Evolutionary conservation across 2,329 filamentous ascomycete species (phyloP).

Genomic region (Neopestalotiopsis clavispora): DNA sequence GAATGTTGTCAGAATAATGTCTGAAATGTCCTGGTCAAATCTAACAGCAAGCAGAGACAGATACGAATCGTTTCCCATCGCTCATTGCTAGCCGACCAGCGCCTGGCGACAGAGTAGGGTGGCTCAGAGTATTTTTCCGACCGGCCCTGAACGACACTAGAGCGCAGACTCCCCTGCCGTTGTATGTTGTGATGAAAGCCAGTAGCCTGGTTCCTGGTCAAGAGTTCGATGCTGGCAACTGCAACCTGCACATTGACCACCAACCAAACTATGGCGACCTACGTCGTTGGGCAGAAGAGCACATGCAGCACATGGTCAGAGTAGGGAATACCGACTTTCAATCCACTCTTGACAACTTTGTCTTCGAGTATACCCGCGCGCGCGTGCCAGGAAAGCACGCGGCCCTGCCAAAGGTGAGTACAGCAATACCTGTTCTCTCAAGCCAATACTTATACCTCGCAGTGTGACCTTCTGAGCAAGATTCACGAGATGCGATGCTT

Average conservation of each 20-base stretch:
- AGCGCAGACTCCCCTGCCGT: background rate
- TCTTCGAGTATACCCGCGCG: slow-evolving; percentile 25
- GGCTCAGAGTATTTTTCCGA: slow-evolving; percentile 1
- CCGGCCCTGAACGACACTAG: background rate
- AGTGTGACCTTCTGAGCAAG: slow-evolving; percentile 35
- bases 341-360: slow-evolving; percentile 31
- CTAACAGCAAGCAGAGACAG: slow-evolving; percentile 1
- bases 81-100: background rate
- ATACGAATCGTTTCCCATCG: background rate
- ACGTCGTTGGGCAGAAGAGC: slow-evolving; percentile 18
- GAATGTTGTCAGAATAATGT: background rate
- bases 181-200: slow-evolving; percentile 1
- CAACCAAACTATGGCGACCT: background rate
- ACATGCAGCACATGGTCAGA: slow-evolving; percentile 18
- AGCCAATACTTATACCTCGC: background rate
- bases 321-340: slow-evolving; percentile 24
- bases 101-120: background rate
- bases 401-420: slow-evolving; percentile 18
- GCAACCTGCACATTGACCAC: slow-evolving; percentile 6
- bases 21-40: background rate
- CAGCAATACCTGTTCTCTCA: too few relatives aligned
- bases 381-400: slow-evolving; percentile 14
- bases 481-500: slow-evolving; percentile 54
- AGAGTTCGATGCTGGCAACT: background rate
- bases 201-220: background rate